Base-by-base conservation (phyloP, 208 protist genomes). In the Endotrypanum monterogeii region DNA sequence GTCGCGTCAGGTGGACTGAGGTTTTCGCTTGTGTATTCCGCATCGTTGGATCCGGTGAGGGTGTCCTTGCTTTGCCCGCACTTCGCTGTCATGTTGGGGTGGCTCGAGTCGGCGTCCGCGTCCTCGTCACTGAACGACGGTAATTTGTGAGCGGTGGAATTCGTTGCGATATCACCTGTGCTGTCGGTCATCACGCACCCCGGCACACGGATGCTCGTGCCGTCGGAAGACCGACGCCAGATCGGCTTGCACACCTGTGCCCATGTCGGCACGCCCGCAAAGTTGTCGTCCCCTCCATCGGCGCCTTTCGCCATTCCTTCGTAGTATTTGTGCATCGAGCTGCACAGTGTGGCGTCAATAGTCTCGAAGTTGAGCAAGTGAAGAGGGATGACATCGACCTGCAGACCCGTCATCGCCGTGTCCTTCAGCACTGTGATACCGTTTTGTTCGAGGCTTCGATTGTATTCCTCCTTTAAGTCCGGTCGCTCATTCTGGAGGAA, bases 381-480 rank as follows among this genome's bases (percentile, higher is more conserved):
- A 30, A 93, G 83, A 12, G 91, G 89, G 61, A 95, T 92, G 41
- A 93, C 87, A 54, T 95, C 93, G 32, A 95, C 91, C 76, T 96
- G 89, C 65, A 96, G 77, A 30, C 89, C 89, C 8, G 92, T 96
- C 92, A 96, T 94, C 65, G 92, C 89, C 1, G 89, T 94, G 81
- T 94, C 89, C 44, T 91, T 68, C 69, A 94, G 72, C 32, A 94
- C 85, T 58, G 88, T 92, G 62, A 94, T 92, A 61, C 83, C 85
- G 75, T 85, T 90, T 73, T 82, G 71, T 57, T 93, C 87, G 7
- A 94, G 77, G 35, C 80, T 85, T 65, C 84, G 69, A 48, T 67
- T 86, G 78, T 87, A 92, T 67, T 93, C 91, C 35, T 96, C 89
- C 51, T 81, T 86, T 54, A 94, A 72, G 69, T 93, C 89, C 8